These are phyloP conservation scores for Lepraria neglecta DNA, from an alignment of 495 filamentous ascomycete species.

Conservation along the genomic window DNA sequence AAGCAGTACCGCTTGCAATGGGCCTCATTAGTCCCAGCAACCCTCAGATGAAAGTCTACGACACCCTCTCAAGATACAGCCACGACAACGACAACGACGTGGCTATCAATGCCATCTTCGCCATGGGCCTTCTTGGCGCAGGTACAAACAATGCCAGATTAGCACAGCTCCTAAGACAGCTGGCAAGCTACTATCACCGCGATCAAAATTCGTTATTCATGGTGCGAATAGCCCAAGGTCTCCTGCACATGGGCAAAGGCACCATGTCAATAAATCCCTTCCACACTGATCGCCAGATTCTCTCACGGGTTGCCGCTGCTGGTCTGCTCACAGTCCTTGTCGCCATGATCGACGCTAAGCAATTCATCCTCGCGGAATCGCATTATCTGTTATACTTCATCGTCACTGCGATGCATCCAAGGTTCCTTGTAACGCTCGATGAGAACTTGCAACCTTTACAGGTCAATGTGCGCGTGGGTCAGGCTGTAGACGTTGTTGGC, in stretches of 20 bases:
- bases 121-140: slow-evolving; percentile 94
- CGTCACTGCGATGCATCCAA: slow-evolving; percentile 92
- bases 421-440: slow-evolving; percentile 92
- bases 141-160: slow-evolving; percentile 97
- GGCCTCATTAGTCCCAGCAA: slow-evolving; percentile 93
- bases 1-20: slow-evolving; percentile 95
- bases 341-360: slow-evolving; percentile 88
- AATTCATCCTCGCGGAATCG: slow-evolving; percentile 80
- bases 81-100: slow-evolving; percentile 99
- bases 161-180: slow-evolving; percentile 86
- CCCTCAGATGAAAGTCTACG: slow-evolving; percentile 99
- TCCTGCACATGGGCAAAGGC: slow-evolving; percentile 98
- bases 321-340: slow-evolving; percentile 86
- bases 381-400: slow-evolving; percentile 98
- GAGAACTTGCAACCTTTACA: slow-evolving; percentile 89
- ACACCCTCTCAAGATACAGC: slow-evolving; percentile 94
- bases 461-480: slow-evolving; percentile 94
- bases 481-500: slow-evolving; percentile 96
- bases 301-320: slow-evolving; percentile 84
- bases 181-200: slow-evolving; percentile 96
- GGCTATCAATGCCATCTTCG: slow-evolving; percentile 96
- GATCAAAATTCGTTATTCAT: slow-evolving; percentile 96
- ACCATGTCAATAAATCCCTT: slow-evolving; percentile 93
- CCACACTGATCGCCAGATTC: slow-evolving; percentile 94
- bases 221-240: slow-evolving; percentile 96